Conservation (phyloP, 371 early-diverging fungal species). For the Sporodiniella umbellata region DNA sequence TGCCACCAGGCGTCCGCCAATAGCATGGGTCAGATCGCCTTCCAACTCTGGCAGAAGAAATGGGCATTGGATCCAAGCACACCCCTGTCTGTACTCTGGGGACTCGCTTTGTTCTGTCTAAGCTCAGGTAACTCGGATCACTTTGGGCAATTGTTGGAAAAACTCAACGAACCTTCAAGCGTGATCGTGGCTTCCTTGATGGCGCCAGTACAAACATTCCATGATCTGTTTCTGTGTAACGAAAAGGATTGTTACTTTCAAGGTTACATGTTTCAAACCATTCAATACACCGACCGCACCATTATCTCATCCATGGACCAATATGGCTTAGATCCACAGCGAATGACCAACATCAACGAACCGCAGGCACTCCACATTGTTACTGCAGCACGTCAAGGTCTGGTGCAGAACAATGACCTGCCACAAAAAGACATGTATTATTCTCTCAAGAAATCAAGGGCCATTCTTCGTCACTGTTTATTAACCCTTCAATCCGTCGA, state of each 20-base stretch:
- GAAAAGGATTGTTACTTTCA: conserved; percentile 28
- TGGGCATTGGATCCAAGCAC: conserved; percentile 4
- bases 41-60: conserved; percentile 28
- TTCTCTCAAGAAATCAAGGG: conserved; percentile 27
- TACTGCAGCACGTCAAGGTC: conserved; percentile 27
- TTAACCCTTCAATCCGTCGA: background rate
- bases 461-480: conserved; percentile 28
- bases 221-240: conserved; percentile 23
- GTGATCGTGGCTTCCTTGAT: conserved; percentile 26
- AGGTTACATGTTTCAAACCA: conserved; percentile 25
- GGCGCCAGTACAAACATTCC: conserved; percentile 32
- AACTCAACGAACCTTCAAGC: background rate
- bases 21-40: conserved; percentile 21
- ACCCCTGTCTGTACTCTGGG: conserved; percentile 14
- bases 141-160: conserved; percentile 10
- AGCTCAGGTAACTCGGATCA: conserved; percentile 22
- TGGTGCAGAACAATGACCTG: conserved; percentile 8
- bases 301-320: conserved; percentile 8
- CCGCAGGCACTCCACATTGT: conserved; percentile 17
- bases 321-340: conserved; percentile 20
- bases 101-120: conserved; percentile 21
- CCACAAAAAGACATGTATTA: conserved; percentile 20
- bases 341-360: conserved; percentile 26
- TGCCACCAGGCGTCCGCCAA: conserved; percentile 24
- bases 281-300: conserved; percentile 19